These are phyloP conservation scores for Picea glauca DNA, from an alignment of 75 land plant genomes.

Conservation along the genomic window DNA sequence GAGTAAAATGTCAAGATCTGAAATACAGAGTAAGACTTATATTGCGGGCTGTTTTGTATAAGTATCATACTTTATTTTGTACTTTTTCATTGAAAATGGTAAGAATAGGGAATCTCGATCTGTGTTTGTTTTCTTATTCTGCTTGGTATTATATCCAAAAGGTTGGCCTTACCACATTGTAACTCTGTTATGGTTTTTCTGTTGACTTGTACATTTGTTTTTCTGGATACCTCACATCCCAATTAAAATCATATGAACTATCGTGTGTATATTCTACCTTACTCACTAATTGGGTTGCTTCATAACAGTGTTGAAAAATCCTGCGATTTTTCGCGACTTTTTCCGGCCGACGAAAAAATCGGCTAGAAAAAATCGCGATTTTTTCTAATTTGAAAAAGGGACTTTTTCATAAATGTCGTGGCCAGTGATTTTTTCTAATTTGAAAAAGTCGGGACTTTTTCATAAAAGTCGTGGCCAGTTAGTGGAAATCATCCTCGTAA, in stretches of 20 bases:
- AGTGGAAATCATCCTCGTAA: too few relatives aligned
- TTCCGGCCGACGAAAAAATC: too few relatives aligned
- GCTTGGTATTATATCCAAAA: background rate
- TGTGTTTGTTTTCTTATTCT: background rate
- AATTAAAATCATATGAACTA: background rate
- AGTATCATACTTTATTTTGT: background rate
- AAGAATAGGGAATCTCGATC: background rate
- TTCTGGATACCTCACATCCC: background rate
- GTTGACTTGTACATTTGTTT: background rate
- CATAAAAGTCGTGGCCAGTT: too few relatives aligned
- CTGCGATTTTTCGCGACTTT: too few relatives aligned
- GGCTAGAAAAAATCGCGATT: too few relatives aligned
- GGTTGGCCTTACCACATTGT: background rate
- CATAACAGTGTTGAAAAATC: background rate
- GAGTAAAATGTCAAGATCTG: slow-evolving; percentile 89
- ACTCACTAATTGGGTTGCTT: background rate
- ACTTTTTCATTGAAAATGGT: background rate
- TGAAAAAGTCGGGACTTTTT: too few relatives aligned
- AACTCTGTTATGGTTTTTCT: background rate
- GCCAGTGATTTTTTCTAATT: too few relatives aligned
- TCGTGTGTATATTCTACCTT: background rate
- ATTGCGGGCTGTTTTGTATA: background rate
- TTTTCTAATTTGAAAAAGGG: too few relatives aligned
- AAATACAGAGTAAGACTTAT: slow-evolving; percentile 70
- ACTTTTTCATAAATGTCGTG: too few relatives aligned